These are phyloP conservation scores for Fusarium aywerte DNA, from an alignment of 2,329 filamentous ascomycete species.

Conservation along the genomic window DNA sequence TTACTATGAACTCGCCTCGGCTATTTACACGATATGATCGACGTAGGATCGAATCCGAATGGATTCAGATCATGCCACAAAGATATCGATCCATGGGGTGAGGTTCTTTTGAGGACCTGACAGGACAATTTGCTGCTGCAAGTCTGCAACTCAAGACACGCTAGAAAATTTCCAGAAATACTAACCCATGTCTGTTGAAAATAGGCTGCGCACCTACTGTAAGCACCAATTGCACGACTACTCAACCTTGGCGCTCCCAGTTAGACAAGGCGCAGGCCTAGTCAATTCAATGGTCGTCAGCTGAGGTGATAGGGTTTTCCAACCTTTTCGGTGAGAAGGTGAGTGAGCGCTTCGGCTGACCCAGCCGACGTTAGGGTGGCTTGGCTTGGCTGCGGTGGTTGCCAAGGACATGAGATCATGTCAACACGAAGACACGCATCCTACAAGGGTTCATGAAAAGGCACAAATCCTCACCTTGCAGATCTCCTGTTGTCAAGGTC, in stretches of 20 bases:
- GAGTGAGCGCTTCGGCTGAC: constrained; percentile 15
- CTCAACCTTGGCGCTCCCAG: constrained; percentile 11
- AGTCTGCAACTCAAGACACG: constrained; percentile 25
- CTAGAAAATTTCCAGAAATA: constrained; percentile 48
- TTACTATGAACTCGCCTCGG: neutral
- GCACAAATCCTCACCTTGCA: neutral
- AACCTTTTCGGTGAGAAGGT: constrained; percentile 13
- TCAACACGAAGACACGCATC: neutral
- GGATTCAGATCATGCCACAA: constrained; percentile 15
- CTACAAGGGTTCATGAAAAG: neutral
- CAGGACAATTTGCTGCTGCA: neutral
- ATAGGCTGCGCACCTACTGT: neutral
- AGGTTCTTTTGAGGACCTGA: constrained; percentile 38
- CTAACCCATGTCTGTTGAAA: constrained; percentile 12
- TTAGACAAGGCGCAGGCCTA: constrained; percentile 6
- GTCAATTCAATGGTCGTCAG: constrained; percentile 35
- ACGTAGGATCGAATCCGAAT: constrained; percentile 2
- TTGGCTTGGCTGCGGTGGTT: constrained; percentile 22
- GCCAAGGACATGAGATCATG: constrained; percentile 8
- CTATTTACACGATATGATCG: constrained; percentile 1
- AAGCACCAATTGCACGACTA: constrained; percentile 8
- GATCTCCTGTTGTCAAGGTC: too few relatives aligned
- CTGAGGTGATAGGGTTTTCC: constrained; percentile 38
- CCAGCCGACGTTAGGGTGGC: constrained; percentile 10
- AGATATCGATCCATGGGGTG: constrained; percentile 28